Evolutionary conservation across 2,329 filamentous ascomycete species (phyloP), one percentile per base, ranked within the genome.

Genomic region (Epichloe glyceriae): DNA sequence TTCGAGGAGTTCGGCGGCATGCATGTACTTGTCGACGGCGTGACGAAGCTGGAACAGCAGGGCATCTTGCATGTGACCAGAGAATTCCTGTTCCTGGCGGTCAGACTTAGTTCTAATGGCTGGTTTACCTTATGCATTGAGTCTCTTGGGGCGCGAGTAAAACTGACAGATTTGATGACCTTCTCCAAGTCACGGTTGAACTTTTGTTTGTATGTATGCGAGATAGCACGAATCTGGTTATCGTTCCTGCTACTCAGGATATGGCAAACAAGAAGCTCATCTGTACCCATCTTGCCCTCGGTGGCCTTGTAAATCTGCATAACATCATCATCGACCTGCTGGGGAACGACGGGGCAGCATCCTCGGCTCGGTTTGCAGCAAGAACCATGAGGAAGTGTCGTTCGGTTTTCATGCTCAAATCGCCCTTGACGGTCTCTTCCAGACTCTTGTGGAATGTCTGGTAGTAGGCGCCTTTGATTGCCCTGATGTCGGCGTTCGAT

Each of bases 31-130:
- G 67, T 96, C 88, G 5, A 79, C 71, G 3, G 86, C 91, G 12
- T 83, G 75, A 11, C 78, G 77, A n/a, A 96, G 71, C 65, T 95
- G 88, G 63, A 82, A 82, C 26, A 93, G 69, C 1, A 97, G 76
- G 0, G 88, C 88, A 15, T 87, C 79, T 64, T 90, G 75, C 89
- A 97, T 96, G 64, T 97, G 91, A 0, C 91, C 91, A 0, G 83
- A 86, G 68, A 96, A 96, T 61, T 93, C 82, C 70, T 83, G 53
- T 8, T 11, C 14, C 22, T 17, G 12, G 17, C 19, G 15, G 26
- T 52, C 17, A 49, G 22, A 35, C 30, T 49, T n/a, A 12, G 11
- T 19, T 14, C 17, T 17, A 12, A n/a, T 19, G 26, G 26, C 39
- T 22, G 10, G 2, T 22, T 15, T 47, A 26, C 12, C 22, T 42